Base-by-base conservation (phyloP, 1,284 basidiomycete species). In the Ganoderma meredithae region DNA sequence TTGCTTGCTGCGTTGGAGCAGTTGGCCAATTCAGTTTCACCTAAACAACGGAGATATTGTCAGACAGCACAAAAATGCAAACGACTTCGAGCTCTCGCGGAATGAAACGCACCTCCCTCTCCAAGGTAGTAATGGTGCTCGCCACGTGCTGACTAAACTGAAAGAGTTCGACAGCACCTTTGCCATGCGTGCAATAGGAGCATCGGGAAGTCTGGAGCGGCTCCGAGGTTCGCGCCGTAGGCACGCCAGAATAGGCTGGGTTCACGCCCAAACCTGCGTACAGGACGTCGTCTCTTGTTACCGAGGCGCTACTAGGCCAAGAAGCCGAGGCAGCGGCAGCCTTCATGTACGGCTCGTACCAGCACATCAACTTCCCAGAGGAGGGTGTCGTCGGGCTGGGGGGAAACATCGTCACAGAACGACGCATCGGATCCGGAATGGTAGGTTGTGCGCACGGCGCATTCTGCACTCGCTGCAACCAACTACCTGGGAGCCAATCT, bases 281-380 rank as follows among this genome's bases (percentile, higher is more conserved):
- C 22, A 49, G 10, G 22, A 49, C 47, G 22, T 49, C 47, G 3
- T 49, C 22, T 25, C 47, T 49, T 22, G 47, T 49, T 9, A 49
- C 47, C 22, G 47, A 49, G 1, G 22, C 10, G 47, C 47, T 49
- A 12, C 47, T 49, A 12, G 47, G 47, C 47, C 47, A 49, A 9
- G 19, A 12, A 4, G 47, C 47, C 22, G 47, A 49, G 47, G 9
- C 47, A 3, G 47, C 47, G 3, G 47, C 47, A 3, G 47, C 47
- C 47, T 49, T 49, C 47, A 49, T 49, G 47, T 49, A 49, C 22
- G 47, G 47, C 47, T 49, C 47, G 22, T 49, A 49, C 47, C 47
- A 49, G 9, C 47, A 49, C 22, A 5, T 22, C 22, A 22, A 25
- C 25, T 49, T 49, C 9, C 12, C 22, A 25, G 47, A 22, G 44